Conservation (phyloP, 2,329 filamentous ascomycete species). For the Cephalotrichum gorgonifer region DNA sequence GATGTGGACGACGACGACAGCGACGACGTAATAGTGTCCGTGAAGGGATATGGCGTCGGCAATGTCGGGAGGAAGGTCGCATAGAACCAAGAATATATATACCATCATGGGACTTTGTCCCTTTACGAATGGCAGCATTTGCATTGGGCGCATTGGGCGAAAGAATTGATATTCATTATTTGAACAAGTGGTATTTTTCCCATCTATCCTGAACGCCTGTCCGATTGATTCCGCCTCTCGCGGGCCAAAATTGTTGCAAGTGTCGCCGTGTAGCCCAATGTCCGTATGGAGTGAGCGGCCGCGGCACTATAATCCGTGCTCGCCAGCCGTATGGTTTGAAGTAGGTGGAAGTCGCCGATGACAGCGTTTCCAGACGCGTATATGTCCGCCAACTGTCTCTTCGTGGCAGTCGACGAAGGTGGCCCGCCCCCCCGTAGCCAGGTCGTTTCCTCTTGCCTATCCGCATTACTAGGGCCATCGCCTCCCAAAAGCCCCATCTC, state of each 20-base stretch:
- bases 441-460: constrained; percentile 10
- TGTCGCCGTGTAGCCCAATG: constrained; percentile 43
- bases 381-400: constrained; percentile 32
- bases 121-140: neutral
- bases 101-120: neutral
- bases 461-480: constrained; percentile 12
- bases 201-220: constrained; percentile 7
- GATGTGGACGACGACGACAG: constrained; percentile 58
- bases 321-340: constrained; percentile 36
- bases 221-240: constrained; percentile 25
- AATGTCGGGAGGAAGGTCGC: constrained; percentile 89
- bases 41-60: constrained; percentile 87
- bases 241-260: constrained; percentile 38
- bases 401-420: constrained; percentile 12
- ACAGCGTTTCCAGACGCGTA: constrained; percentile 45
- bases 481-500: constrained; percentile 31
- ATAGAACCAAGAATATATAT: constrained; percentile 17
- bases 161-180: neutral
- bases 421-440: constrained; percentile 11
- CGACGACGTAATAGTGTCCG: constrained; percentile 71
- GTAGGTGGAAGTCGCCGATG: constrained; percentile 41
- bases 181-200: neutral
- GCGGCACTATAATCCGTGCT: constrained; percentile 6
- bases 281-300: constrained; percentile 37
- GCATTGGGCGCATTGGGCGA: neutral